These are phyloP conservation scores for Acer campestre DNA, from an alignment of 345 rosid species.

Conservation along the genomic window DNA sequence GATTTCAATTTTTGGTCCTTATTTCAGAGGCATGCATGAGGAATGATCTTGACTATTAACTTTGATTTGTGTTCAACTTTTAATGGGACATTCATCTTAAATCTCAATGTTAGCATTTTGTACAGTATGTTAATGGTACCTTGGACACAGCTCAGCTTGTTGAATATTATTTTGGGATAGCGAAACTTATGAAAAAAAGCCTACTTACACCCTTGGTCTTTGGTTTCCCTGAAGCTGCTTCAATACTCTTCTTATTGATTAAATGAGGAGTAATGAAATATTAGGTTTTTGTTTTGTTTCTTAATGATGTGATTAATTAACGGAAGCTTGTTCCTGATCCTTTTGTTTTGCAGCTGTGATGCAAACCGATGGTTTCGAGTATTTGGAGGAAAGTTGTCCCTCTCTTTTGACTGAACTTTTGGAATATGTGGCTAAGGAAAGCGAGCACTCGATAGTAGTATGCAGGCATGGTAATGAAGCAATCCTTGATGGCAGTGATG, in stretches of 20 bases:
- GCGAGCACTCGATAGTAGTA: conserved; percentile 44
- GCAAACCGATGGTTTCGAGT: conserved; percentile 67
- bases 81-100: neutral
- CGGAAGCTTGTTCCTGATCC: neutral
- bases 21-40: neutral
- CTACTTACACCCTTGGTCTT: no score
- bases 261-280: neutral
- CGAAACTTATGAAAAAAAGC: no score
- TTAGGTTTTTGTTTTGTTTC: neutral
- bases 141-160: neutral
- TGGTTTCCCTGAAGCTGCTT: no score
- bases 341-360: conserved; percentile 52
- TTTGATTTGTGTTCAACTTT: neutral
- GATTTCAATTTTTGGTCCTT: neutral
- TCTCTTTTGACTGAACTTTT: conserved; percentile 54
- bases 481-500: conserved; percentile 53
- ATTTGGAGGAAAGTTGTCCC: conserved; percentile 63
- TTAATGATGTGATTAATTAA: neutral
- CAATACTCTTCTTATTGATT: neutral
- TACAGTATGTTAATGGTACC: neutral
- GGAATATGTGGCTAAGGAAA: conserved; percentile 54
- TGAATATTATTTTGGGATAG: neutral
- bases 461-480: conserved; percentile 46
- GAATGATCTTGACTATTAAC: neutral
- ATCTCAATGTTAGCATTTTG: neutral